phyloP scores from a whole-genome alignment of 2,329 filamentous ascomycete species.

The Beauveria varroae region DNA sequence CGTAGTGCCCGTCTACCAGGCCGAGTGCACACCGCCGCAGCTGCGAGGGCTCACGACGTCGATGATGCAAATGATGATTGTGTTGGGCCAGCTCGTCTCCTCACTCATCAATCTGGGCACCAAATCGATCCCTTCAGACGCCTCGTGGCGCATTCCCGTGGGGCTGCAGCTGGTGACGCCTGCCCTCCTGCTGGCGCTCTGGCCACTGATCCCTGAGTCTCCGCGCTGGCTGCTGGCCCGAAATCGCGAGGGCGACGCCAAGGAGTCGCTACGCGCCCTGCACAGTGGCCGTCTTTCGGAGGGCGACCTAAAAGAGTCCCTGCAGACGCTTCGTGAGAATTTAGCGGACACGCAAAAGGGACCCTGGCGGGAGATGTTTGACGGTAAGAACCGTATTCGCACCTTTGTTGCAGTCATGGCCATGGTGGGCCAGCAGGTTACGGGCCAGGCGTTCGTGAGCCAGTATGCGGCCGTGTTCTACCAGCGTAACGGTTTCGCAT shows the following conservation, averaged over 20 bases:
- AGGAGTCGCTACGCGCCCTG: conserved; percentile 23
- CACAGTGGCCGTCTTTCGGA: conserved; percentile 20
- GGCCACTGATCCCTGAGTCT: conserved; percentile 34
- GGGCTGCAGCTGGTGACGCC: conserved; percentile 36
- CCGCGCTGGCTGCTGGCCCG: conserved; percentile 37
- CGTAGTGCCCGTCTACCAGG: conserved; percentile 24
- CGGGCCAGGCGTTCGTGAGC: conserved; percentile 22
- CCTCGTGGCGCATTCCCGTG: conserved; percentile 36
- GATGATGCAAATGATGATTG: conserved; percentile 22
- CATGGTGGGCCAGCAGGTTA: conserved; percentile 26
- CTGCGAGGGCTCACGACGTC: conserved; percentile 23
- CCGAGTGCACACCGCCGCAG: conserved; percentile 18
- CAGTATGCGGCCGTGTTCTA: conserved; percentile 24
- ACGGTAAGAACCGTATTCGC: conserved; percentile 15
- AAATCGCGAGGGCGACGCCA: conserved; percentile 27
- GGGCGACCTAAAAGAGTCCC: conserved; percentile 17
- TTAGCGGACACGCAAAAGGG: conserved; percentile 16
- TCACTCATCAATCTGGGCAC: conserved; percentile 22
- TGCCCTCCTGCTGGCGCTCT: conserved; percentile 25
- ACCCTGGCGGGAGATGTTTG: conserved; percentile 18
- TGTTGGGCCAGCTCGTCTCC: conserved; percentile 19
- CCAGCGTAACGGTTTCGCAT: conserved; percentile 19
- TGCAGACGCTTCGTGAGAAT: conserved; percentile 15
- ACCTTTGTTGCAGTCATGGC: conserved; percentile 20
- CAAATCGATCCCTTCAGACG: conserved; percentile 15